Evolutionary conservation across 2,329 filamentous ascomycete genomes (phyloP), one percentile per base, ranked within the genome.

Genomic region (Penicillium sp.): DNA sequence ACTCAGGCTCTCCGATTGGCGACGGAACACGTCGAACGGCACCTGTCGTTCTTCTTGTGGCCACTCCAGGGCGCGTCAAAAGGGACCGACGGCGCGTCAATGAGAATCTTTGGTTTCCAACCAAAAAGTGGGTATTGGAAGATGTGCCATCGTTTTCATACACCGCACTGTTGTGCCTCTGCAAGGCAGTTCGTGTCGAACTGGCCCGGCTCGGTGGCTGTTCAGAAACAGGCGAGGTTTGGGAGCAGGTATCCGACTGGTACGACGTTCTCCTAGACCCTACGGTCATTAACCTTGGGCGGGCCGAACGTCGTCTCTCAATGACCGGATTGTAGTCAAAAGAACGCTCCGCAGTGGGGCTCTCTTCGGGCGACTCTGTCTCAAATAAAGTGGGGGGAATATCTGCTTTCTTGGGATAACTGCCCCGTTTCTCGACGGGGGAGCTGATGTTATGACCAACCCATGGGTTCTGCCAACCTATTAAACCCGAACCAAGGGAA

Each of bases 11-110:
- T 38, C 60, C 61, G 42, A 67, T 60, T 24, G 62, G 61, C 1
- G 65, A 65, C 22, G 64, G 63, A 1, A 59, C 52, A 24, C 64
- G 60, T 18, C 60, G 60, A 43, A 57, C 47, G 4, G 56, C 55
- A 18, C 60, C 66, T 7, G 64, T 61, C n/a, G 66, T 67, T 56
- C 64, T 68, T 58, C 67, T 71, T 18, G 68, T 76, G 47, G 63
- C 72, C 50, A 71, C 58, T 5, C 70, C 71, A 5, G 69, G 73
- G 38, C 66, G 63, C 16, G 65, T 73, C 24, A 72, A 61, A 8
- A 74, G 61, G 29, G 72, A 75, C 16, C 69, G 68, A 21, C 72
- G 68, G 21, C 72, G 71, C n/a, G 69, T 74, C 38, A 72, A 50
- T 13, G 71, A 72, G 52, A 69, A 68, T 8, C 69, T 66, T 45